Conservation (phyloP, 2,329 filamentous ascomycete species). For the Nemania sp. region DNA sequence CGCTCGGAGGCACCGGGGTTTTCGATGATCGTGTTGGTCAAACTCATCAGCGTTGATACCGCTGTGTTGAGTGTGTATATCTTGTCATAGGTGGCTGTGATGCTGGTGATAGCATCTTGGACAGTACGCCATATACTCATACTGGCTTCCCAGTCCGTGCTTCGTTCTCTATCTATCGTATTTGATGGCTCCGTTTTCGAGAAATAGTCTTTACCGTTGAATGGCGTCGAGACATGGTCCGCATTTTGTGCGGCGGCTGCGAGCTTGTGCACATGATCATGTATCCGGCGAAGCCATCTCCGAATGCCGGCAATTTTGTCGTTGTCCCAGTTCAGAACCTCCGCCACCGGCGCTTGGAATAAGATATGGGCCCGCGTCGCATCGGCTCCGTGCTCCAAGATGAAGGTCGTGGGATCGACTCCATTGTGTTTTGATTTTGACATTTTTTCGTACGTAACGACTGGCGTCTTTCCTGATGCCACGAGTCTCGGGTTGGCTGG, state of each 20-base stretch:
- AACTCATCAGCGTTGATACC: constrained; percentile 79
- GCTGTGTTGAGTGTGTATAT: constrained; percentile 82
- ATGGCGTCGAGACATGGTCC: constrained; percentile 11
- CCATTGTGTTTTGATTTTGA: constrained; percentile 94
- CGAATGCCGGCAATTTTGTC: constrained; percentile 79
- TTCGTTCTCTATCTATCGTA: constrained; percentile 37
- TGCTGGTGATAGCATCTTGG: constrained; percentile 68
- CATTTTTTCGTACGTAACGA: constrained; percentile 84
- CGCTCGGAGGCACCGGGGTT: constrained; percentile 47
- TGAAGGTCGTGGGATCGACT: constrained; percentile 76
- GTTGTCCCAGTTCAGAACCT: constrained; percentile 88
- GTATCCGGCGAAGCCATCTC: constrained; percentile 74
- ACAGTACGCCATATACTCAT: constrained; percentile 64
- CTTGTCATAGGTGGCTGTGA: constrained; percentile 70
- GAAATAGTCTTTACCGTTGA: constrained; percentile 45
- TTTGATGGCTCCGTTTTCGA: constrained; percentile 39
- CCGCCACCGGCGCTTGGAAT: constrained; percentile 83
- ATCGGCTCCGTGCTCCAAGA: constrained; percentile 78
- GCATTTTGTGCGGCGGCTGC: constrained; percentile 15
- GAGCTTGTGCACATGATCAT: constrained; percentile 56
- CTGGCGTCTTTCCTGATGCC: constrained; percentile 61
- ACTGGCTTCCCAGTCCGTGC: constrained; percentile 50
- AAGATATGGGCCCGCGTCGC: constrained; percentile 84
- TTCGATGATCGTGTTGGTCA: constrained; percentile 71
- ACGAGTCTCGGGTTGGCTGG: constrained; percentile 63